Percentiles rank a stretch among this genome's conserved stretches.
Conservation (phyloP, 2,329 filamentous ascomycete species). For the Fusarium circinatum region DNA sequence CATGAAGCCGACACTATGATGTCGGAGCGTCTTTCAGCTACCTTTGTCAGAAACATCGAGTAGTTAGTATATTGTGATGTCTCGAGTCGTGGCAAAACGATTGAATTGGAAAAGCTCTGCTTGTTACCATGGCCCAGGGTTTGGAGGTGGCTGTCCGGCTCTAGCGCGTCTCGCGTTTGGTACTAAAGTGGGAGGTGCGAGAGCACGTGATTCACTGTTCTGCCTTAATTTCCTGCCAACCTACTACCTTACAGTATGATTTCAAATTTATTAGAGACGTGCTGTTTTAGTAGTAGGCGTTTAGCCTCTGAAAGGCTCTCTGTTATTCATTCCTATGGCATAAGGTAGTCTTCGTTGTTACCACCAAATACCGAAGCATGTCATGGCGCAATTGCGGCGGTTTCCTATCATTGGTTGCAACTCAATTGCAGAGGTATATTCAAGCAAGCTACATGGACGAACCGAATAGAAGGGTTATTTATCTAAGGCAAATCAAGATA, state of each 20-base stretch:
- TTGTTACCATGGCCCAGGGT: constrained; percentile 40
- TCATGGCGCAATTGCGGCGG: background rate
- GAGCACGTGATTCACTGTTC: constrained; percentile 39
- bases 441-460: background rate
- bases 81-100: constrained; percentile 6
- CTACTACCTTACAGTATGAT: background rate
- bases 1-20: constrained; percentile 60
- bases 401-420: background rate
- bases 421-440: background rate
- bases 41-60: constrained; percentile 41
- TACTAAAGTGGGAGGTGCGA: constrained; percentile 48
- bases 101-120: constrained; percentile 20
- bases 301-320: background rate
- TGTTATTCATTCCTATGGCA: background rate
- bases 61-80: constrained; percentile 14
- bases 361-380: background rate
- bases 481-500: background rate
- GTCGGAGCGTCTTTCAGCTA: constrained; percentile 38
- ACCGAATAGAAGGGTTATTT: background rate
- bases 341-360: background rate
- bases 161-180: constrained; percentile 46
- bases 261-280: background rate
- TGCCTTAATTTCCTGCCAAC: background rate
- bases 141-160: constrained; percentile 28
- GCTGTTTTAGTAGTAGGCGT: background rate